A percentile compares a stretch with the other conserved stretches of the same genome.
Evolutionary conservation across 2,329 filamentous ascomycete genomes (phyloP).

Genomic region (Aspergillus japonicus): DNA sequence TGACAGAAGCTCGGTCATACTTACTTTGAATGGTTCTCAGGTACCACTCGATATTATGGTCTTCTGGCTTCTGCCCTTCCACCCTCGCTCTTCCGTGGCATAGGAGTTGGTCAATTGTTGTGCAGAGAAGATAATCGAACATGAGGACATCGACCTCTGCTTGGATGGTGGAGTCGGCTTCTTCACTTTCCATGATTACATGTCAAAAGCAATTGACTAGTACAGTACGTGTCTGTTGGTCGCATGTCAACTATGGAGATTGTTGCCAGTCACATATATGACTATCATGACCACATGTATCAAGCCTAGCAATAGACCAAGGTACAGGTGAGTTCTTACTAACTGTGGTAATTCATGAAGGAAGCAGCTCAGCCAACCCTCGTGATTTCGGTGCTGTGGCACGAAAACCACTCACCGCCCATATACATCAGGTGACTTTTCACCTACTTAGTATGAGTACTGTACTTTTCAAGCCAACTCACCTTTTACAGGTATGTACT

Average conservation of each 20-base stretch:
- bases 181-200: slow-evolving; percentile 20
- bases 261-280: no score
- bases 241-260: background rate
- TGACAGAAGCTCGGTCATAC: slow-evolving; percentile 5
- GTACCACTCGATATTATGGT: slow-evolving; percentile 22
- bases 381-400: no score
- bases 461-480: no score
- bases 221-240: background rate
- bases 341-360: no score
- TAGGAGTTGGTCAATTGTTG: slow-evolving; percentile 46
- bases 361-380: no score
- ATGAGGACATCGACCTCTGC: slow-evolving; percentile 55
- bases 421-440: no score
- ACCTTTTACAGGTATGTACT: no score
- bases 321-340: no score
- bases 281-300: no score
- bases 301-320: no score
- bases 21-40: slow-evolving; percentile 30
- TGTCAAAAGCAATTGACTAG: background rate
- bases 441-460: no score
- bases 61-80: slow-evolving; percentile 2
- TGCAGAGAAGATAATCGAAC: slow-evolving; percentile 56
- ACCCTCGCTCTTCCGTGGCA: slow-evolving; percentile 25
- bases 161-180: slow-evolving; percentile 34
- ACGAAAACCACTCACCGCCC: no score